Evolutionary conservation across 169 alveolate species (phyloP), one percentile per base, ranked within the genome.

Genomic region (Cryptosporidium xiaoi): DNA sequence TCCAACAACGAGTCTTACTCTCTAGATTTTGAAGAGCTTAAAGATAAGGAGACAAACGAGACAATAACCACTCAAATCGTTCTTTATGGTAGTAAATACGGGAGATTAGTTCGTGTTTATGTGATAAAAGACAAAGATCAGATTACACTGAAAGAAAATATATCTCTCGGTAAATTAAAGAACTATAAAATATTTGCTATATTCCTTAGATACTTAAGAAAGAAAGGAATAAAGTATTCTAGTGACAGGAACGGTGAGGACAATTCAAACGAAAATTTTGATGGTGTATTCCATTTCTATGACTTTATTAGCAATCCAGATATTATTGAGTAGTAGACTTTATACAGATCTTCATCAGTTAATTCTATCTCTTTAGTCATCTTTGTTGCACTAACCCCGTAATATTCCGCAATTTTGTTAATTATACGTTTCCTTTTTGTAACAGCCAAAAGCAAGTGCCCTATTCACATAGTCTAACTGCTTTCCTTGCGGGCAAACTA

Each of bases 81-180:
- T n/a, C 64, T 77, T 3, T 77, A 34, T 60, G 87, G 87, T 33
- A 58, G 87, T 48, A 77, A 62, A 27, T 55, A 77, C 15, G 87
- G 87, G 46, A 77, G 48, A 48, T 13, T 77, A 40, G 44, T 48
- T 44, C 56, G 87, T n/a, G 87, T 77, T 12, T 77, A 77, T 40
- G 87, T 77, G 7, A 77, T 77, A 7, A 77, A 77, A 24, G 87
- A 77, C 65, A 77, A 77, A 51, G 87, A 77, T 60, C 77, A 77
- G 5, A 55, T 77, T 58, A 62, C 87, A 8, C 7, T 46, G 46
- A 77, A 77, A 44, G 64, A 77, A 13, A 62, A 77, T 29, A 60
- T 77, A 58, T 58, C 87, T 29, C 71, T 77, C 7, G 40, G 69
- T 16, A 56, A 77, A 56, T 16, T 77, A n/a, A 77, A 77, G 18